Evolutionary conservation across 805 yeast species (phyloP), one percentile per base, ranked within the genome.

Genomic region (Kuraishia molischiana): DNA sequence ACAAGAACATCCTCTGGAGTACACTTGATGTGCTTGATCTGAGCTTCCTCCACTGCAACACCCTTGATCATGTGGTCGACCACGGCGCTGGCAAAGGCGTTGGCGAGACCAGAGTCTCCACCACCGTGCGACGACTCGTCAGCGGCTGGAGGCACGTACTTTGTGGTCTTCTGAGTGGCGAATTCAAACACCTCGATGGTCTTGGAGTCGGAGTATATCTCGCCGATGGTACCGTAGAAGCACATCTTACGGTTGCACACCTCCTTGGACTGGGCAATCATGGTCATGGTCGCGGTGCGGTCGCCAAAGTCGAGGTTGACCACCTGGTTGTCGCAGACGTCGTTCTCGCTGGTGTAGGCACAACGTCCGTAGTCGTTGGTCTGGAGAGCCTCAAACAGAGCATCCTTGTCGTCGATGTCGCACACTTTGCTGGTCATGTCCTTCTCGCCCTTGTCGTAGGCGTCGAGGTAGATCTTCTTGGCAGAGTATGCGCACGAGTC

Each of bases 61-160:
- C 43, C 43, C 5, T 44, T 28, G 32, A 34, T 14, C 11, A 41
- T 13, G 9, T 43, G 44, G 30, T 43, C 48, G 24, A 29, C 21
- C 19, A 49, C 36, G 5, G 50, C 53, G 3, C 35, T 24, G 5
- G 44, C 51, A 41, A 49, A 49, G 11, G 52, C 44, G 10, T 29
- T 24, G n/a, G 52, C 52, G 20, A 49, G 38, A n/a, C 52, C 53
- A 13, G 26, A 38, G 34, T 49, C 53, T 10, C 53, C 53, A 9
- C 53, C 53, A 9, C 53, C 53, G 35, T 49, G 53, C 24, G 49
- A 49, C n/a, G 52, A 48, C 24, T 37, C 44, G 5, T 17, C 37
- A n/a, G 35, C 40, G 17, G n/a, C 38, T 10, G 40, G 39, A 5
- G 46, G 44, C 2, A 38, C 37, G 24, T 36, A 24, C 2, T 37